Percentiles rank a stretch among this genome's conserved stretches.
phyloP scores from a whole-genome alignment of 2,329 filamentous ascomycete genomes.

The Ceratocystis harringtonii region DNA sequence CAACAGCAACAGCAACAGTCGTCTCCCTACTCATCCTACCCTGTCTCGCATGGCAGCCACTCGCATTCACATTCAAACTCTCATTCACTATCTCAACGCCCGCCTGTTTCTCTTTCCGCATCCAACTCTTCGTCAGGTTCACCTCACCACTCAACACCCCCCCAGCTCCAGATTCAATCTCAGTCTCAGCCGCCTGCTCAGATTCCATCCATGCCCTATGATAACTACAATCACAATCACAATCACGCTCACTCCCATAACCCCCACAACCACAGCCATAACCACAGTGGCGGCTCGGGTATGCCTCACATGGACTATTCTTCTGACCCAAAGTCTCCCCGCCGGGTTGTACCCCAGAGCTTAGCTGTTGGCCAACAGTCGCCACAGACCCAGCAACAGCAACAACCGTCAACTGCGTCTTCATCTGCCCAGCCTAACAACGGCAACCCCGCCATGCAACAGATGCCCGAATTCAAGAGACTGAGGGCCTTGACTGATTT shows the following conservation, averaged over 20 bases:
- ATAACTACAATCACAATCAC: constrained; percentile 40
- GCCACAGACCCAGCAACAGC: constrained; percentile 17
- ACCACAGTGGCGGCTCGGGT: background rate
- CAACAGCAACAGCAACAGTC: constrained; percentile 8
- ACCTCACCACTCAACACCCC: constrained; percentile 15
- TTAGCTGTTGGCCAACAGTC: constrained; percentile 20
- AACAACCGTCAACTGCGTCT: background rate
- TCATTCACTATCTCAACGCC: constrained; percentile 37
- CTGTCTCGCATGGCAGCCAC: background rate
- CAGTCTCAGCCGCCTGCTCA: constrained; percentile 11
- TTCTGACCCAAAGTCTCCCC: constrained; percentile 42
- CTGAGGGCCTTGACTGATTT: constrained; percentile 59
- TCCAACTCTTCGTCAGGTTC: constrained; percentile 25
- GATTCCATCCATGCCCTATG: constrained; percentile 31
- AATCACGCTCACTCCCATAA: background rate
- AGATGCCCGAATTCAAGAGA: constrained; percentile 78
- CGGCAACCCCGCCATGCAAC: constrained; percentile 39
- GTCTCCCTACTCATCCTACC: constrained; percentile 1
- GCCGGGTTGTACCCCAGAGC: constrained; percentile 34
- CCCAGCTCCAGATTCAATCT: constrained; percentile 15
- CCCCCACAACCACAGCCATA: background rate
- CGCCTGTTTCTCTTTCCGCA: constrained; percentile 56
- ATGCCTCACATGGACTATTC: constrained; percentile 48
- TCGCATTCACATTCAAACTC: constrained; percentile 26
- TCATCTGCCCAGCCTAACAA: constrained; percentile 19